These are phyloP conservation scores for Moesziomyces parantarcticus DNA, from an alignment of 1,284 basidiomycete genomes.

Conservation along the genomic window DNA sequence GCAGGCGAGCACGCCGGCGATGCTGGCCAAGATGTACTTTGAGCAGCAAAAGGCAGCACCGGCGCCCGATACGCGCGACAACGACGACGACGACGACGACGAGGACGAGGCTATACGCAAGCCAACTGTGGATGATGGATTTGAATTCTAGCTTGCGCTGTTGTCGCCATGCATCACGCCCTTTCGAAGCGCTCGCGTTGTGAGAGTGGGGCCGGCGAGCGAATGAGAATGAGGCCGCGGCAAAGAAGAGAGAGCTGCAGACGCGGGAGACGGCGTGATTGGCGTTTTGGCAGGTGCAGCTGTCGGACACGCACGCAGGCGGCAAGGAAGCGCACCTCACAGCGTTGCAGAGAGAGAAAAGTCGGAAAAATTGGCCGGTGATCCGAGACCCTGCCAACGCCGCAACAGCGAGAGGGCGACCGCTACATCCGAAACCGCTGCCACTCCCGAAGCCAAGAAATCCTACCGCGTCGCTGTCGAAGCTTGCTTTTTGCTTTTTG, in stretches of 20 bases:
- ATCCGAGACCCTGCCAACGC: too few species aligned
- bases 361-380: too few species aligned
- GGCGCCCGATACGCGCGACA: slow-evolving; percentile 10
- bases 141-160: slow-evolving; percentile 15
- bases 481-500: too few species aligned
- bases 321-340: too few species aligned
- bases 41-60: slow-evolving; percentile 51
- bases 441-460: too few species aligned
- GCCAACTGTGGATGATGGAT: slow-evolving; percentile 17
- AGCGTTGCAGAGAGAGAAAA: too few species aligned
- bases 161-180: background rate
- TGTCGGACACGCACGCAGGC: too few species aligned
- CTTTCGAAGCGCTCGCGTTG: too few species aligned
- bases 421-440: too few species aligned
- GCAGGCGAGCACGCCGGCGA: slow-evolving; percentile 50
- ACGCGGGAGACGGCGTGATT: background rate
- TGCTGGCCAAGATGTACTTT: slow-evolving; percentile 57
- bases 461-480: too few species aligned
- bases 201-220: background rate
- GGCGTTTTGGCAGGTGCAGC: too few species aligned
- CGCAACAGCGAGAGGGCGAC: too few species aligned
- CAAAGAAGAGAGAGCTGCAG: background rate
- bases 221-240: background rate
- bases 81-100: slow-evolving; percentile 10
- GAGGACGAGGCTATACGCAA: slow-evolving; percentile 8